Evolutionary conservation across 257 asterid species (phyloP).

Genomic region (Nicotiana tabacum): DNA sequence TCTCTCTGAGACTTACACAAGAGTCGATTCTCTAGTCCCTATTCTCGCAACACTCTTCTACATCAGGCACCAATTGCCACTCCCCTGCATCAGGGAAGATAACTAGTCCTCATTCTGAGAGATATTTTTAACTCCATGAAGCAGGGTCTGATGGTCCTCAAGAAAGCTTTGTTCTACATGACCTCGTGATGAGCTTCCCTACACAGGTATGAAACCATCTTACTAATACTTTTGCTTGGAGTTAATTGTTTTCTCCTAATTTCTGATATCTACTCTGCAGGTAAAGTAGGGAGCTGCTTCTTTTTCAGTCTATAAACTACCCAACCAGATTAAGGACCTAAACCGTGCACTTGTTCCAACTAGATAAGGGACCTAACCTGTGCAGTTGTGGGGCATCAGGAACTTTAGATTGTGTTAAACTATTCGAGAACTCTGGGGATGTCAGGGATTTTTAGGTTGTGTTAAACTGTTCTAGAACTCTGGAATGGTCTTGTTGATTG

Average conservation of each 20-base stretch:
- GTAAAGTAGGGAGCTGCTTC: not conserved
- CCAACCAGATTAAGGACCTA: not conserved
- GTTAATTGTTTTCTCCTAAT: not conserved
- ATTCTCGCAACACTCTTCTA: not conserved
- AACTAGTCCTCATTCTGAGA: not conserved
- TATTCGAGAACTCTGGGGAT: not conserved
- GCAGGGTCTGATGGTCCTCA: not conserved
- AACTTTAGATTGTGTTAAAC: not conserved
- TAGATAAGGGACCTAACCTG: not conserved
- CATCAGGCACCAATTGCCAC: not conserved
- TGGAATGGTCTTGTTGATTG: not conserved
- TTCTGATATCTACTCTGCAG: not conserved
- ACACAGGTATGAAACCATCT: not conserved
- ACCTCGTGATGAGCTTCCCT: not conserved
- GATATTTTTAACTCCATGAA: not conserved
- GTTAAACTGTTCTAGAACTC: not conserved
- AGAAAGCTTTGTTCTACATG: not conserved
- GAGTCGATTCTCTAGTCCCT: not conserved
- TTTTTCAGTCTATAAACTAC: not conserved
- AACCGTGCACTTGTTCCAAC: not conserved
- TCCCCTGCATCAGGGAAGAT: not conserved
- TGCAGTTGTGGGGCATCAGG: not conserved
- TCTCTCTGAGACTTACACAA: not conserved
- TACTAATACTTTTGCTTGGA: not conserved
- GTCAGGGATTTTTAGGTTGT: not conserved